Base-by-base conservation (phyloP, 352 stramenopile genomes). In the Pythium oligandrum region DNA sequence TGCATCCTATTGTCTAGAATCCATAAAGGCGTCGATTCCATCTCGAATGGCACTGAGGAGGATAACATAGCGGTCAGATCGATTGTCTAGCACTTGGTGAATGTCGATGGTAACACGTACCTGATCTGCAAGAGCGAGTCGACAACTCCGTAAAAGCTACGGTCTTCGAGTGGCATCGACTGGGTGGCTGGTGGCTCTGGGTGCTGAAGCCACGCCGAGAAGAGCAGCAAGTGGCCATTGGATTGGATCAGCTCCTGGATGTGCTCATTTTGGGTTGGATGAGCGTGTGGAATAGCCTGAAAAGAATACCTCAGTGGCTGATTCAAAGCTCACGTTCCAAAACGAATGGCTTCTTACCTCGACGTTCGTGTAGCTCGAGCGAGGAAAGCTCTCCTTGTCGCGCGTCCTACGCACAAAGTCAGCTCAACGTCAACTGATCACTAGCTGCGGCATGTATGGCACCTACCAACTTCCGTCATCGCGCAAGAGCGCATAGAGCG, bases 311-410 rank as follows among this genome's bases (percentile, higher is more conserved):
- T 26, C 0, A 26, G 17, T 26, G 17, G 17, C 17, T 26, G 17
- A 26, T 26, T 26, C 17, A 26, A 26, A 26, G 17, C 17, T 26
- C 17, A 26, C 17, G 17, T 26, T 26, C 17, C 17, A 26, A 26
- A 26, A 26, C 17, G 17, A 26, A 26, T 26, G 17, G 17, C 17
- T 26, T 58, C 54, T 46, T 55, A 88, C 80, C 48, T 86, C 66
- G n/a, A 88, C 55, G 51, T 78, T 57, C 12, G 80, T 91, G 62
- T 89, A 91, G 42, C 74, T 87, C 3, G 80, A 91, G 12, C 78
- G 74, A 1, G 80, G 80, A 51, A 89, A 91, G 56, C 80, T 91
- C 17, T 91, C 80, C 56, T 88, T 87, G 54, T 91, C 80, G 3
- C 78, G 80, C 11, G 59, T 83, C 80, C 80, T 88, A 51, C 36